These are phyloP conservation scores for Claviceps humidiphila DNA, from an alignment of 2,329 filamentous ascomycete genomes.

Conservation along the genomic window DNA sequence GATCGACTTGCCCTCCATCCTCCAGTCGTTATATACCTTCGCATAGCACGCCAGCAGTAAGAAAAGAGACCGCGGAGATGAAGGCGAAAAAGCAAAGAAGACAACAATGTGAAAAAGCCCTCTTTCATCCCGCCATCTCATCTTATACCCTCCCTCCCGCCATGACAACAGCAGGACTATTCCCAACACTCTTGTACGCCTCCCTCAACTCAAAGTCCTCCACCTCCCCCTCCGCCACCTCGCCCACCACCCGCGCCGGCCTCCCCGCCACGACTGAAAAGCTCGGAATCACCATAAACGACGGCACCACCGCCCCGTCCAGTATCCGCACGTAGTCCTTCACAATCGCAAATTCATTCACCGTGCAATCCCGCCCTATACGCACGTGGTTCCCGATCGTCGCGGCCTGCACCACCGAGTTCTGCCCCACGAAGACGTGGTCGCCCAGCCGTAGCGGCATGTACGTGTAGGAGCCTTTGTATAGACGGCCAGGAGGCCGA, in stretches of 20 bases:
- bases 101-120: not conserved
- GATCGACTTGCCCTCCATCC: too few species aligned
- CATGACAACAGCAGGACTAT: constrained; percentile 25
- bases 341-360: constrained; percentile 80
- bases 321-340: constrained; percentile 88
- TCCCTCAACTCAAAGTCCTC: constrained; percentile 53
- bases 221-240: constrained; percentile 59
- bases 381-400: constrained; percentile 75
- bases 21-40: not conserved
- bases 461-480: constrained; percentile 66
- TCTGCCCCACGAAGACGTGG: constrained; percentile 77
- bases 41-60: not conserved
- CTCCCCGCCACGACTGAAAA: constrained; percentile 81
- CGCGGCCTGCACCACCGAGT: constrained; percentile 68
- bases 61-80: not conserved
- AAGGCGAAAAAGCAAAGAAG: not conserved
- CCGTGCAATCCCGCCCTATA: constrained; percentile 62
- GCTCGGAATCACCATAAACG: constrained; percentile 83
- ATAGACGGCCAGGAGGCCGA: constrained; percentile 69
- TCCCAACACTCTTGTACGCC: constrained; percentile 50
- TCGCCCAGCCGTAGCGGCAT: constrained; percentile 88
- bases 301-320: constrained; percentile 70
- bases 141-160: constrained; percentile 5
- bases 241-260: constrained; percentile 68
- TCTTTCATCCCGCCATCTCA: too few species aligned